Evolutionary conservation across 495 filamentous ascomycete genomes (phyloP).

Genomic region (Neurospora sp.): DNA sequence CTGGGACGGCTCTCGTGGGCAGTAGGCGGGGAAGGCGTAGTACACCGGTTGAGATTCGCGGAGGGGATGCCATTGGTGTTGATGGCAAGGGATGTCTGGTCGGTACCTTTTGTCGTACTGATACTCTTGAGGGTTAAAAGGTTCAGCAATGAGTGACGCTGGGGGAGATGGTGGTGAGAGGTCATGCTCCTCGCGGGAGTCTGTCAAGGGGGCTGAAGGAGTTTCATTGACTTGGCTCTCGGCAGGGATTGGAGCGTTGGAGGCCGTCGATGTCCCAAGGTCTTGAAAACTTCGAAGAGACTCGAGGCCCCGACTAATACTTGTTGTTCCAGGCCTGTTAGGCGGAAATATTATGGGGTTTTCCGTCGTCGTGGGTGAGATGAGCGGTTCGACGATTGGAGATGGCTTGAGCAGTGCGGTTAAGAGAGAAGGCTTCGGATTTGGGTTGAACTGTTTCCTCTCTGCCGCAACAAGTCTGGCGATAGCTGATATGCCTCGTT

Average conservation of each 20-base stretch:
- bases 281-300: background rate
- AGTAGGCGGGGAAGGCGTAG: background rate
- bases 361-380: background rate
- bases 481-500: background rate
- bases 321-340: background rate
- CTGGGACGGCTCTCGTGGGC: background rate
- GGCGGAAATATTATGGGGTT: background rate
- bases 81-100: background rate
- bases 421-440: background rate
- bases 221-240: background rate
- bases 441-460: background rate
- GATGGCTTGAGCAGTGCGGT: background rate
- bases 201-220: background rate
- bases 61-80: background rate
- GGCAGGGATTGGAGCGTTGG: background rate
- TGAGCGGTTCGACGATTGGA: background rate
- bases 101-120: background rate
- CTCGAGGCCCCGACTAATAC: background rate
- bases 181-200: background rate
- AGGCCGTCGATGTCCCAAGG: background rate
- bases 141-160: background rate
- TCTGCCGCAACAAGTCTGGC: background rate
- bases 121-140: background rate
- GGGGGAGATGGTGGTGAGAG: background rate
- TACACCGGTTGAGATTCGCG: background rate